Conservation (phyloP, 768 basidiomycete species). For the Lactarius hatsudake region DNA sequence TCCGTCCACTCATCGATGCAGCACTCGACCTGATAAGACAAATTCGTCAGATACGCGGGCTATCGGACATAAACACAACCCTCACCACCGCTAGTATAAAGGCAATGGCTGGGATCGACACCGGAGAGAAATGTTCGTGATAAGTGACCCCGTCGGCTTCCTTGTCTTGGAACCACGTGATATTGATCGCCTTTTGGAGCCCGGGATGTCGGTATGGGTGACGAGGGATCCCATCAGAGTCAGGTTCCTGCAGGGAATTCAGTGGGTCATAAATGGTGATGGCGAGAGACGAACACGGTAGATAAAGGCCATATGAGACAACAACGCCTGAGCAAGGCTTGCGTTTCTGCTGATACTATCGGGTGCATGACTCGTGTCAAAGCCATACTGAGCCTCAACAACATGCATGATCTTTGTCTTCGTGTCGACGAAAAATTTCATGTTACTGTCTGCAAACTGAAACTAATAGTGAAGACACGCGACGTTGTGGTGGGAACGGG, state of each 20-base stretch:
- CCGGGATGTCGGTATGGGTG: conserved; percentile 12
- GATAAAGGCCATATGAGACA: conserved; percentile 8
- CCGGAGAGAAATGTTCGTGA: conserved; percentile 1
- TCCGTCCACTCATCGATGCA: conserved; percentile 18
- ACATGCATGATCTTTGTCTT: neutral
- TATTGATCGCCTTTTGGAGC: conserved; percentile 15
- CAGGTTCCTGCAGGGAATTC: neutral
- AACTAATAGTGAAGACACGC: neutral
- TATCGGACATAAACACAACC: neutral
- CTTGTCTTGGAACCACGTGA: conserved; percentile 11
- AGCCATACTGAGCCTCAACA: conserved; percentile 10
- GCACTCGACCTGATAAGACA: conserved; percentile 8
- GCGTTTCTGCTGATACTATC: conserved; percentile 3
- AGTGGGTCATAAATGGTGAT: neutral
- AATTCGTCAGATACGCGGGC: neutral
- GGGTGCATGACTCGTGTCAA: conserved; percentile 9
- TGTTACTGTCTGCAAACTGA: neutral
- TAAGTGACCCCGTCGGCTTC: neutral
- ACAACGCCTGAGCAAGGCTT: neutral
- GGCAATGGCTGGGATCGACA: conserved; percentile 5
- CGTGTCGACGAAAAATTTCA: neutral
- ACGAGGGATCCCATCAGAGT: neutral
- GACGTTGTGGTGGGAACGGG: neutral
- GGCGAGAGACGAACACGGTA: neutral
- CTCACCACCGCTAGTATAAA: conserved; percentile 16